Conservation (phyloP, 768 basidiomycete genomes). For the Suillus brevipes region DNA sequence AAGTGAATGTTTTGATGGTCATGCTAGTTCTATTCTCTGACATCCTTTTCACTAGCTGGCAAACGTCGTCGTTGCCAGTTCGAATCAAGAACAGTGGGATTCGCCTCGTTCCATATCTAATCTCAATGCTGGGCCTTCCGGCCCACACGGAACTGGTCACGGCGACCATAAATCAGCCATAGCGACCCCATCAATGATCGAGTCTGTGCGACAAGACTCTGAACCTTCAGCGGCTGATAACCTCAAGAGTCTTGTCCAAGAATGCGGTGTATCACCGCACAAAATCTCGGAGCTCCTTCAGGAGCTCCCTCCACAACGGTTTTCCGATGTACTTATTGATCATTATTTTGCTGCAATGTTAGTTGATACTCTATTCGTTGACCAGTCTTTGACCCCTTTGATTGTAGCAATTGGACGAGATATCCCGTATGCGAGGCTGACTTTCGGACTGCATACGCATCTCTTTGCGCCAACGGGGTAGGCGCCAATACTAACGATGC, state of each 20-base stretch:
- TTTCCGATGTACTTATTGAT: slow-evolving; percentile 78
- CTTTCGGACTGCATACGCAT: slow-evolving; percentile 71
- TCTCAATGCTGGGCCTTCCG: slow-evolving; percentile 13
- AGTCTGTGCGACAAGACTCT: slow-evolving; percentile 42
- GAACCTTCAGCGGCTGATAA: slow-evolving; percentile 72
- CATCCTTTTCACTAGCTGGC: slow-evolving; percentile 43
- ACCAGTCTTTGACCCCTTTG: slow-evolving; percentile 1
- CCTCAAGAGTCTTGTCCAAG: slow-evolving; percentile 80
- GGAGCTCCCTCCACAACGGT: slow-evolving; percentile 78
- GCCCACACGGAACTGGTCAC: slow-evolving; percentile 26
- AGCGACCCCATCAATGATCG: slow-evolving; percentile 36
- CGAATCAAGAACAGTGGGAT: slow-evolving; percentile 33
- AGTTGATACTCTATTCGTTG: slow-evolving; percentile 24
- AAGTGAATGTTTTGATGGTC: slow-evolving; percentile 47
- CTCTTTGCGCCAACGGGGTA: slow-evolving; percentile 61
- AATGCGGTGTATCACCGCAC: slow-evolving; percentile 89
- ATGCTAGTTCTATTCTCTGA: slow-evolving; percentile 22
- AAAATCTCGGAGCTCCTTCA: slow-evolving; percentile 88
- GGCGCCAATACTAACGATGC: slow-evolving; percentile 72
- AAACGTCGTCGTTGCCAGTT: slow-evolving; percentile 48
- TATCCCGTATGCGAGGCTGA: slow-evolving; percentile 88
- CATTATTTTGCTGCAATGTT: slow-evolving; percentile 79
- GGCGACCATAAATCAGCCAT: slow-evolving; percentile 29
- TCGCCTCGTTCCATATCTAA: slow-evolving; percentile 16
- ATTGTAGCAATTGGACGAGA: slow-evolving; percentile 83